Evolutionary conservation across 352 stramenopile genomes (phyloP).

Genomic region (Thalassiosira pacifica): DNA sequence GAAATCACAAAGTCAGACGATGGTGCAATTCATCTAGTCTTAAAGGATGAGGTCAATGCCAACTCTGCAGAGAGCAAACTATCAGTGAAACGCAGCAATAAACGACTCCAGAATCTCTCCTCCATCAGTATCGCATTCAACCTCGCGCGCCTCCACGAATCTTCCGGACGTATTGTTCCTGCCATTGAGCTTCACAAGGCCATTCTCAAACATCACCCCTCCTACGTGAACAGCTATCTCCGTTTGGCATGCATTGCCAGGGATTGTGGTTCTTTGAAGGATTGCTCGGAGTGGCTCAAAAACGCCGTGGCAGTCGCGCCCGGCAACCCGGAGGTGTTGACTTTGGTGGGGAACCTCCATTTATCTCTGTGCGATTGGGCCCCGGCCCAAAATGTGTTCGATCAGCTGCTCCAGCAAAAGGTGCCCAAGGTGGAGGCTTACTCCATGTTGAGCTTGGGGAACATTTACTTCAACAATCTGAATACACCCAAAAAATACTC

Average conservation of each 20-base stretch:
- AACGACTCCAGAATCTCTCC: conserved; percentile 61
- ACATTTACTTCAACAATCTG: conserved; percentile 99
- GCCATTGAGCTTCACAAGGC: conserved; percentile 93
- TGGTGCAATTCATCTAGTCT: conserved; percentile 47
- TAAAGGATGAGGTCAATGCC: conserved; percentile 44
- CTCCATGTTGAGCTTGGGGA: conserved; percentile 96
- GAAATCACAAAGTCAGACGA: conserved; percentile 45
- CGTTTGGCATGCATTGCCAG: conserved; percentile 93
- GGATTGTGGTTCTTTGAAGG: conserved; percentile 91
- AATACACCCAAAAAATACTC: conserved; percentile 94
- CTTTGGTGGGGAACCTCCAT: conserved; percentile 96
- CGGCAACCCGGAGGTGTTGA: conserved; percentile 92
- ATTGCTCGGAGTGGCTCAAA: conserved; percentile 93
- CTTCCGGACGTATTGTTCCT: conserved; percentile 91
- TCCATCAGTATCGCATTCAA: conserved; percentile 97
- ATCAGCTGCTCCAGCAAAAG: conserved; percentile 87
- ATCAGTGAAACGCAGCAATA: conserved; percentile 75
- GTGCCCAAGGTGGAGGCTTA: conserved; percentile 95
- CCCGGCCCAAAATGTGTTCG: conserved; percentile 93
- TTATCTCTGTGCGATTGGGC: conserved; percentile 95
- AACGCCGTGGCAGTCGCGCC: conserved; percentile 92
- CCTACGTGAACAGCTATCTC: conserved; percentile 95
- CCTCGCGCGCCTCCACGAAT: conserved; percentile 94
- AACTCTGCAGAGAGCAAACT: conserved; percentile 47
- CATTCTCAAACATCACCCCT: conserved; percentile 92